phyloP scores from a whole-genome alignment of 2,329 filamentous ascomycete species.

The Xylariomycetidae sp. region DNA sequence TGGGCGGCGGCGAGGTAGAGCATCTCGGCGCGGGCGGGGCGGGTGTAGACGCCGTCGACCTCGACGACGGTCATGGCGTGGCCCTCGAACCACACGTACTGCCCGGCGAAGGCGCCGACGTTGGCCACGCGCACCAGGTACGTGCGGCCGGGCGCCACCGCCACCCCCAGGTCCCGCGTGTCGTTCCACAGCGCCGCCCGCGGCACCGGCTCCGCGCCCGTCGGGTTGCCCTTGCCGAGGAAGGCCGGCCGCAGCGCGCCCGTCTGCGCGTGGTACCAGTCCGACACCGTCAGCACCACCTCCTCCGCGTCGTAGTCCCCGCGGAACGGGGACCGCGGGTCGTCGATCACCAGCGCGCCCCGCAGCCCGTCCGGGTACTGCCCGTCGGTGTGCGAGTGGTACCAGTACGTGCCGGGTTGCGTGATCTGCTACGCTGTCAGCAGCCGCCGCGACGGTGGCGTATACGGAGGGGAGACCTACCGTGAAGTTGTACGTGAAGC shows the following conservation, averaged over 20 bases:
- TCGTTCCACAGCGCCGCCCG: constrained; percentile 68
- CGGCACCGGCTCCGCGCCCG: constrained; percentile 60
- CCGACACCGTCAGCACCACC: constrained; percentile 57
- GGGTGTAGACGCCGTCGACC: constrained; percentile 65
- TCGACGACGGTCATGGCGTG: constrained; percentile 65
- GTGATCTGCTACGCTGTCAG: constrained; percentile 35
- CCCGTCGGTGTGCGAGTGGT: constrained; percentile 62
- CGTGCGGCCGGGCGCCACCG: constrained; percentile 60
- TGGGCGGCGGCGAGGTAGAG: constrained; percentile 65
- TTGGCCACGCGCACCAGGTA: constrained; percentile 70
- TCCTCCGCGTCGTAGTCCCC: constrained; percentile 57
- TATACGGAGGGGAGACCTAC: constrained; percentile 30
- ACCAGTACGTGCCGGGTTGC: constrained; percentile 74
- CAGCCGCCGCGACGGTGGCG: background rate
- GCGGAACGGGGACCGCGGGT: constrained; percentile 52
- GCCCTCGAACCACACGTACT: constrained; percentile 62
- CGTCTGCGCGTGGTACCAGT: constrained; percentile 64
- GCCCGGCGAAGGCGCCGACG: constrained; percentile 63
- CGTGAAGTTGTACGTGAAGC: constrained; percentile 65
- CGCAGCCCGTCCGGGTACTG: constrained; percentile 68
- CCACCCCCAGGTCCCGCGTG: constrained; percentile 51
- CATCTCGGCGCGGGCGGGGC: constrained; percentile 52
- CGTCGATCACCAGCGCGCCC: constrained; percentile 58
- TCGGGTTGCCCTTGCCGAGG: constrained; percentile 49
- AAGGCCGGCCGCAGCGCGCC: constrained; percentile 39